These are phyloP conservation scores for Colletotrichum ledebouriae DNA, from an alignment of 2,329 filamentous ascomycete genomes.

Conservation along the genomic window DNA sequence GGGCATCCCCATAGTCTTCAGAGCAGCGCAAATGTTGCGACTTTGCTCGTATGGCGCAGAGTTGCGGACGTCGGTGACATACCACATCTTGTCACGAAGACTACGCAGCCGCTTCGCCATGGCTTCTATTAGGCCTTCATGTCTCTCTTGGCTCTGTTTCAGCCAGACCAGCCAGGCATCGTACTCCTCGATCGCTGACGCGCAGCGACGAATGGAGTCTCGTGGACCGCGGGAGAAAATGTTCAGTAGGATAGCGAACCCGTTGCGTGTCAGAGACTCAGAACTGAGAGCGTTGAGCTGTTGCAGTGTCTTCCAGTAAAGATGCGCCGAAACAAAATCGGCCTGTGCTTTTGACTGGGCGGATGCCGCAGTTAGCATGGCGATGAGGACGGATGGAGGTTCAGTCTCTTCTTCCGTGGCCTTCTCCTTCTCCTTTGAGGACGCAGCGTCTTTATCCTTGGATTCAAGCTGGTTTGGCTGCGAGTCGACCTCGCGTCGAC, in stretches of 20 bases:
- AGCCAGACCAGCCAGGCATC: slow-evolving; percentile 87
- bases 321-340: slow-evolving; percentile 86
- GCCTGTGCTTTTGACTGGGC: slow-evolving; percentile 82
- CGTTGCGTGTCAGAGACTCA: slow-evolving; percentile 73
- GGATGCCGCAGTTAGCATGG: slow-evolving; percentile 83
- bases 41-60: slow-evolving; percentile 91
- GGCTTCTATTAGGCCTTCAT: slow-evolving; percentile 79
- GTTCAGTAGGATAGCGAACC: slow-evolving; percentile 79
- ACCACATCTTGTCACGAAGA: slow-evolving; percentile 98
- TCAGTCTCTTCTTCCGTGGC: slow-evolving; percentile 34
- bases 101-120: slow-evolving; percentile 81
- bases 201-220: slow-evolving; percentile 77
- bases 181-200: slow-evolving; percentile 81
- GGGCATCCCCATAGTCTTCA: slow-evolving; percentile 89
- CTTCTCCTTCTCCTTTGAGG: slow-evolving; percentile 38
- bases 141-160: slow-evolving; percentile 83
- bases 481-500: slow-evolving; percentile 49
- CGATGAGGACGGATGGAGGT: slow-evolving; percentile 66
- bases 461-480: slow-evolving; percentile 1
- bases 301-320: slow-evolving; percentile 86
- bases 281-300: slow-evolving; percentile 76
- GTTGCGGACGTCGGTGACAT: slow-evolving; percentile 91
- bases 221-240: slow-evolving; percentile 80
- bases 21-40: slow-evolving; percentile 84
- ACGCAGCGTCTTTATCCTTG: slow-evolving; percentile 30